These are phyloP conservation scores for Trichophyton rubrum DNA, from an alignment of 2,329 filamentous ascomycete species.

Conservation along the genomic window DNA sequence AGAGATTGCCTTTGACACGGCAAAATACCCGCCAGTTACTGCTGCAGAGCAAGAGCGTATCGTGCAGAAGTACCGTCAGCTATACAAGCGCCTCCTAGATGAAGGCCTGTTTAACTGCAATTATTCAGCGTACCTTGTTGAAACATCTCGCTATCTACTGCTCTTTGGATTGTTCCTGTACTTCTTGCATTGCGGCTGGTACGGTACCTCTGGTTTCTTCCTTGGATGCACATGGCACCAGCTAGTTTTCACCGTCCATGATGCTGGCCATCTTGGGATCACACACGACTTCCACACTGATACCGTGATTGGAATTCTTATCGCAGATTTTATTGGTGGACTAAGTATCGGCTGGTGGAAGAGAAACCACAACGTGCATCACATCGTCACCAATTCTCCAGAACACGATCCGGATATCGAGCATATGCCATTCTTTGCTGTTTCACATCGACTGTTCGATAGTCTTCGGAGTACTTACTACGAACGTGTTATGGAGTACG, in stretches of 20 bases:
- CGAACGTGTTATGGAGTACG: conserved; percentile 65
- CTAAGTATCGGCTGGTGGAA: conserved; percentile 97
- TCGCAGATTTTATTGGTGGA: conserved; percentile 81
- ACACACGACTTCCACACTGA: conserved; percentile 81
- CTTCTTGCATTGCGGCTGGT: conserved; percentile 53
- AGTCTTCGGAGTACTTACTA: conserved; percentile 72
- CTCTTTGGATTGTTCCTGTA: conserved; percentile 51
- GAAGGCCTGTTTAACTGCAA: conserved; percentile 76
- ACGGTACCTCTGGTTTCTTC: conserved; percentile 55
- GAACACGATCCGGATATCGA: conserved; percentile 95
- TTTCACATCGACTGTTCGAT: conserved; percentile 67
- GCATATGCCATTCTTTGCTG: conserved; percentile 77
- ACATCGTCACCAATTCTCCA: conserved; percentile 87
- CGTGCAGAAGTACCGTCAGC: conserved; percentile 64
- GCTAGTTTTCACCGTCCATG: conserved; percentile 83
- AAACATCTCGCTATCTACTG: conserved; percentile 57
- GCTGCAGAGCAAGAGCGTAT: conserved; percentile 60
- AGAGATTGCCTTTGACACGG: conserved; percentile 61
- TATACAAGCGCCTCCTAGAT: conserved; percentile 58
- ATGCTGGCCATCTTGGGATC: conserved; percentile 94
- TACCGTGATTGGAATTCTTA: conserved; percentile 73
- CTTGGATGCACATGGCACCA: conserved; percentile 88
- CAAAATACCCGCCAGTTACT: conserved; percentile 72
- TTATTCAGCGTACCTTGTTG: conserved; percentile 65
- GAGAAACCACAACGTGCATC: conserved; percentile 87